These are phyloP conservation scores for Arxiozyma slooffiae DNA, from an alignment of 1,139 yeast genomes.

Conservation along the genomic window DNA sequence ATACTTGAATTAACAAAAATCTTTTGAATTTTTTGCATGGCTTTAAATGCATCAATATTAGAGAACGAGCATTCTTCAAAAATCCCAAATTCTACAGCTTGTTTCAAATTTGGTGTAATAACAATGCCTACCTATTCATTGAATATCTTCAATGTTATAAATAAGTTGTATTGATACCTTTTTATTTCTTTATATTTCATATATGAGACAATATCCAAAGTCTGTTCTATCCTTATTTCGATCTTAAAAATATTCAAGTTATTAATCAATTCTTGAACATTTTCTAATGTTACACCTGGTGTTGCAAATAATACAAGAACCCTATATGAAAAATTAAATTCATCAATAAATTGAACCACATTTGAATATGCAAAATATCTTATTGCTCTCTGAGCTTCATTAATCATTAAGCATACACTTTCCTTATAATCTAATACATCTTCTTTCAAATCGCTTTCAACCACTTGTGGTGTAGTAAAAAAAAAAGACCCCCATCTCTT, in stretches of 20 bases:
- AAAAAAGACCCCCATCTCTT: constrained; percentile 63
- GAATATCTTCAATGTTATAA: constrained; percentile 44
- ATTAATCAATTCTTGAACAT: constrained; percentile 75
- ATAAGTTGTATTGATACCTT: constrained; percentile 47
- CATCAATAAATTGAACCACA: constrained; percentile 55
- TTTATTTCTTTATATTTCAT: constrained; percentile 60
- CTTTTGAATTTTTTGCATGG: constrained; percentile 59
- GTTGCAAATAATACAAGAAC: constrained; percentile 89
- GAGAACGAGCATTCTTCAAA: constrained; percentile 57
- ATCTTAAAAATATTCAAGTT: constrained; percentile 65
- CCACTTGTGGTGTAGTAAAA: constrained; percentile 94
- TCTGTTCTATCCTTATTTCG: constrained; percentile 78
- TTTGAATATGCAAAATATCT: constrained; percentile 85
- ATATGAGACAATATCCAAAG: constrained; percentile 66
- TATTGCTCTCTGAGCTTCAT: constrained; percentile 91
- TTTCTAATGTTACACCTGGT: constrained; percentile 80
- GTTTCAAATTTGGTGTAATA: constrained; percentile 50
- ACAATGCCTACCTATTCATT: constrained; percentile 49
- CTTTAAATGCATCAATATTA: constrained; percentile 59
- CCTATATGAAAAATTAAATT: constrained; percentile 60
- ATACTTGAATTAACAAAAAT: constrained; percentile 43
- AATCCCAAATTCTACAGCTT: constrained; percentile 55
- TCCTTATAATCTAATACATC: constrained; percentile 71
- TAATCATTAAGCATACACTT: constrained; percentile 69
- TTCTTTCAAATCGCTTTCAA: constrained; percentile 72